Base-by-base conservation (phyloP, 257 asterid species). In the Cruciata laevipes region DNA sequence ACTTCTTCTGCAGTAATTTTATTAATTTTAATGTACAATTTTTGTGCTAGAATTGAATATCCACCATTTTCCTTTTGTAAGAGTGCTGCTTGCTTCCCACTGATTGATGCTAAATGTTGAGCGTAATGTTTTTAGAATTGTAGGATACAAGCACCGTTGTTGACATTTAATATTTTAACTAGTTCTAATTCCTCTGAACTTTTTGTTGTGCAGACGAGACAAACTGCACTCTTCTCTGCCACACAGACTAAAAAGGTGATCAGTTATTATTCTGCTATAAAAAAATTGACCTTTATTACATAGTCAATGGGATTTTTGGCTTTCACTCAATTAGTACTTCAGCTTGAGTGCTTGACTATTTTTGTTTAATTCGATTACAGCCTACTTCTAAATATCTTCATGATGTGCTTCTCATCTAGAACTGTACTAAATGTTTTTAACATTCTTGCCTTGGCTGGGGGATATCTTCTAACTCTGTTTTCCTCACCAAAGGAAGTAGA, bases 171-270 rank as follows among this genome's bases (percentile, higher is more conserved):
- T 82, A 37, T 40, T 66, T 72, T 53, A 57, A 69, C 65, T 66
- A 61, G 83, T 66, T 75, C 72, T 40, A 0, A 13, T 37, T 37
- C 51, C 17, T 42, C 51, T 68, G 61, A 61, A 67, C 51, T 65
- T 67, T 65, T 58, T 65, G 49, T 58, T 63, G 49, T 80, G 85
- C 89, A 93, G 97, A 83, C 20, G 56, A 84, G 99, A 70, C 99
- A 93, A 86, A 90, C 99, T 56, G 92, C 96, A 66, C 96, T 93
- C 63, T 93, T 93, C 80, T 93, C 99, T 56, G 99, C 99, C 71
- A 93, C 99, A 42, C 99, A 90, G 80, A 90, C 99, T 25, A 88
- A 90, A 78, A 85, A 93, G 96, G 99, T 27, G 84, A 31, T 25
- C 4, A 23, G 32, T 66, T 55, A 17, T 38, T 38, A 51, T 20